Conservation (phyloP, 2,329 filamentous ascomycete genomes). For the Polytolypa hystricis region DNA sequence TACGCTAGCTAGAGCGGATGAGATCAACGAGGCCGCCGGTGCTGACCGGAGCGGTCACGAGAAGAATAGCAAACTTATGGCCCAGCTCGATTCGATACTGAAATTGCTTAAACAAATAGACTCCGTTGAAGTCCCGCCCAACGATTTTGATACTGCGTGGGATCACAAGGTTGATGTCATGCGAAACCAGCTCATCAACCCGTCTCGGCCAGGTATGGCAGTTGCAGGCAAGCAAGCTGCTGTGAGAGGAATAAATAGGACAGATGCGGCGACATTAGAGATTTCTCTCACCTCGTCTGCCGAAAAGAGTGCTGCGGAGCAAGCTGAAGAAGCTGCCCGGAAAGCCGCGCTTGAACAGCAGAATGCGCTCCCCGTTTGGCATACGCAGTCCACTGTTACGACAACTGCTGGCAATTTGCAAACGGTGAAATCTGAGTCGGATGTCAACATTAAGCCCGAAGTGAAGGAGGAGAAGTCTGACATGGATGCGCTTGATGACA, state of each 20-base stretch:
- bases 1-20: conserved; percentile 34
- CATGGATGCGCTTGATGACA: conserved; percentile 33
- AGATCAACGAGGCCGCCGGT: conserved; percentile 32
- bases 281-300: conserved; percentile 39
- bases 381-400: conserved; percentile 40
- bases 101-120: conserved; percentile 39
- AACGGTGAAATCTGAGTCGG: conserved; percentile 8
- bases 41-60: conserved; percentile 38
- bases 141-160: conserved; percentile 40
- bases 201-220: conserved; percentile 30
- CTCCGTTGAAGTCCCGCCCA: conserved; percentile 35
- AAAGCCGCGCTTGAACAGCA: conserved; percentile 40
- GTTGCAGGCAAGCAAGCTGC: conserved; percentile 29
- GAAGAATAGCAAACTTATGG: conserved; percentile 40
- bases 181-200: conserved; percentile 33
- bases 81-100: conserved; percentile 36
- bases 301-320: conserved; percentile 39
- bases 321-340: conserved; percentile 36
- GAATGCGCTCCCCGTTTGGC: conserved; percentile 43
- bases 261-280: conserved; percentile 34
- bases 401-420: conserved; percentile 9
- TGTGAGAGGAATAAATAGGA: conserved; percentile 33
- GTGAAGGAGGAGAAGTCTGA: conserved; percentile 33
- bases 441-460: conserved; percentile 17
- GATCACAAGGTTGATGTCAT: conserved; percentile 37